phyloP scores from a whole-genome alignment of 306 rosid genomes.

The Ceratonia siliqua region DNA sequence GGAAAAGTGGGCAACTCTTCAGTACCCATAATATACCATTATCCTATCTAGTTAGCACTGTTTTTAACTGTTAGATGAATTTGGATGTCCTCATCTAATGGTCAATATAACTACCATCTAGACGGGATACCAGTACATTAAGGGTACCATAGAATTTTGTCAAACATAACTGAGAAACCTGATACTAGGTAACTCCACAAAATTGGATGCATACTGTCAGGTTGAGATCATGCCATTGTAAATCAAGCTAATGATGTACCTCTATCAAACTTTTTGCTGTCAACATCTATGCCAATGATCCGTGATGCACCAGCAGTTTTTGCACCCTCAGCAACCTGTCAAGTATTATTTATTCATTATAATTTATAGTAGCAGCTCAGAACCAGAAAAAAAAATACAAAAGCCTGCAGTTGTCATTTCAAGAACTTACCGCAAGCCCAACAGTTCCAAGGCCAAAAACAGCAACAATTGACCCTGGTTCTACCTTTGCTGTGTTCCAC shows the following conservation, averaged over 20 bases:
- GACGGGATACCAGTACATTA: too few species aligned
- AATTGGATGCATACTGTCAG: not conserved
- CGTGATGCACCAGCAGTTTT: conserved; percentile 92
- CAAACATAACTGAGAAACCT: conserved; percentile 2
- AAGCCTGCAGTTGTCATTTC: not conserved
- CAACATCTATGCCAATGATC: conserved; percentile 78
- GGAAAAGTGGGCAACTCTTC: too few species aligned
- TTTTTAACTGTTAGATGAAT: too few species aligned
- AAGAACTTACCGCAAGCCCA: conserved; percentile 84
- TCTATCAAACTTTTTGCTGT: conserved; percentile 67
- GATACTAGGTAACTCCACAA: conserved; percentile 16
- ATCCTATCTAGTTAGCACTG: too few species aligned
- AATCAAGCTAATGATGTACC: conserved; percentile 49
- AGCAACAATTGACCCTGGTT: conserved; percentile 84
- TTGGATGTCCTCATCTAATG: too few species aligned
- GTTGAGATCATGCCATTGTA: too few species aligned
- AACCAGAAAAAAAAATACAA: conserved; percentile 29
- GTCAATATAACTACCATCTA: too few species aligned
- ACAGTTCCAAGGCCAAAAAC: conserved; percentile 93
- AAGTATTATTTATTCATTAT: conserved; percentile 24
- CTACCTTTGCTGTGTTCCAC: conserved; percentile 98
- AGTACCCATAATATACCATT: too few species aligned
- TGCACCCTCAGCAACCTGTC: conserved; percentile 95
- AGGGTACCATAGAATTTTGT: too few species aligned
- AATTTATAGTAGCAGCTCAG: conserved; percentile 14